phyloP scores from a whole-genome alignment of 805 yeast genomes.

The Candida sphagnicola region DNA sequence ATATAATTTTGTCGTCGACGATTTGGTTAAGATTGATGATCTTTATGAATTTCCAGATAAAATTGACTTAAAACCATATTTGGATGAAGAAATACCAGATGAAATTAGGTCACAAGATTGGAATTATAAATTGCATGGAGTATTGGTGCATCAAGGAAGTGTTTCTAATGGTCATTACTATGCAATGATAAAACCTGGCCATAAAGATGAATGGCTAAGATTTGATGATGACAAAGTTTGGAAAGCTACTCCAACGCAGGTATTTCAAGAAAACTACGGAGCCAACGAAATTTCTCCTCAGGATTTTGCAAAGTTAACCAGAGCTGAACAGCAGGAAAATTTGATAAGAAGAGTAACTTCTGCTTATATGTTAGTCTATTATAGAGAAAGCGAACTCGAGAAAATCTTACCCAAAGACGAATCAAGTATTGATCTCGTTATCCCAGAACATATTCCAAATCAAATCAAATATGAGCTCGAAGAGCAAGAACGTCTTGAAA shows the following conservation, averaged over 20 bases:
- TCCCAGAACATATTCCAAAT: conserved; percentile 64
- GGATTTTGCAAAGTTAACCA: conserved; percentile 47
- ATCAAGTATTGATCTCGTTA: conserved; percentile 33
- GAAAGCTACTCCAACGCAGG: conserved; percentile 79
- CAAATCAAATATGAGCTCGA: conserved; percentile 62
- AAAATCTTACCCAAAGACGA: conserved; percentile 58
- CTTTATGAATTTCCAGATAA: conserved; percentile 83
- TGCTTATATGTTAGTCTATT: conserved; percentile 95
- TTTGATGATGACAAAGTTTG: conserved; percentile 96
- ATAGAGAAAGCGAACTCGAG: conserved; percentile 57
- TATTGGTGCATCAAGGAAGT: conserved; percentile 93
- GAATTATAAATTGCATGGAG: conserved; percentile 86
- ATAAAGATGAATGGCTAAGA: conserved; percentile 72
- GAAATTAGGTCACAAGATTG: conserved; percentile 52
- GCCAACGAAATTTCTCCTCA: conserved; percentile 55
- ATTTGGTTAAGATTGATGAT: conserved; percentile 87
- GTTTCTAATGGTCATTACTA: conserved; percentile 95
- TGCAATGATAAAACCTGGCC: conserved; percentile 82
- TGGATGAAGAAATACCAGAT: conserved; percentile 53
- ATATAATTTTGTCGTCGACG: conserved; percentile 86
- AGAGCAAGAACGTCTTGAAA: conserved; percentile 50
- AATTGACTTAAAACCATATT: conserved; percentile 74
- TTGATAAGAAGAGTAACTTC: conserved; percentile 77
- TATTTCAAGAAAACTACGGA: conserved; percentile 90
- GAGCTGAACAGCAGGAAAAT: conserved; percentile 60